Evolutionary conservation across 2,329 filamentous ascomycete species (phyloP), one percentile per base, ranked within the genome.

Genomic region (Botryotinia globosa): DNA sequence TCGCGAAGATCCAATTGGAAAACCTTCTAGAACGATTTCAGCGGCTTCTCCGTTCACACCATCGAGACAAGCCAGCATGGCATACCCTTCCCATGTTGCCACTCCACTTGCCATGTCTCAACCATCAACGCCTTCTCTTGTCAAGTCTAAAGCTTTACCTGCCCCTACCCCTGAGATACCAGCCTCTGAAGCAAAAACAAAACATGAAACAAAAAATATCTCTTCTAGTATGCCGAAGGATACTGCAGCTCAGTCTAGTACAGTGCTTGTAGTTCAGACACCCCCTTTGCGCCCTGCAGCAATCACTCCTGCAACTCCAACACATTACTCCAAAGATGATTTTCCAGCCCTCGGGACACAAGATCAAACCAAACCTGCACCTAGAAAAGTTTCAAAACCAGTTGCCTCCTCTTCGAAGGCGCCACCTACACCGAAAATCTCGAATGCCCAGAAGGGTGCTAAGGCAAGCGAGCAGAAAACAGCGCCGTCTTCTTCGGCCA

Each of bases 261-360:
- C 59, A 44, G 34, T 77, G 18, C 74, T 79, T 63, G 48, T 25
- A 56, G 34, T 75, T 56, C 74, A 79, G 45, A 51, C 76, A 48
- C 74, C 85, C 44, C 80, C 90, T 62, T 85, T 89, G 73, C 87
- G 89, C 22, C 39, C 48, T 37, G 34, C 65, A 42, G 34, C 48
- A n/a, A 22, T 4, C 32, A 44, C 54, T 34, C 39, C 67, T 37
- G 67, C 25, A 45, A 48, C 67, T 20, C 67, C 61, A 12, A 69
- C 42, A 25, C 45, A 29, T 32, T 62, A 66, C n/a, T 64, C 61
- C 10, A 51, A 44, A 22, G 88, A 90, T 76, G 89, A 91, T 76
- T 91, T 90, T 76, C 89, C 89, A 18, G 85, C 88, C 4, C 81
- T 91, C 9, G 84, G 63, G 29, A 10, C 64, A 32, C 37, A 45